Evolutionary conservation across 2,329 filamentous ascomycete genomes (phyloP).

Genomic region (Ceratocystis variospora): DNA sequence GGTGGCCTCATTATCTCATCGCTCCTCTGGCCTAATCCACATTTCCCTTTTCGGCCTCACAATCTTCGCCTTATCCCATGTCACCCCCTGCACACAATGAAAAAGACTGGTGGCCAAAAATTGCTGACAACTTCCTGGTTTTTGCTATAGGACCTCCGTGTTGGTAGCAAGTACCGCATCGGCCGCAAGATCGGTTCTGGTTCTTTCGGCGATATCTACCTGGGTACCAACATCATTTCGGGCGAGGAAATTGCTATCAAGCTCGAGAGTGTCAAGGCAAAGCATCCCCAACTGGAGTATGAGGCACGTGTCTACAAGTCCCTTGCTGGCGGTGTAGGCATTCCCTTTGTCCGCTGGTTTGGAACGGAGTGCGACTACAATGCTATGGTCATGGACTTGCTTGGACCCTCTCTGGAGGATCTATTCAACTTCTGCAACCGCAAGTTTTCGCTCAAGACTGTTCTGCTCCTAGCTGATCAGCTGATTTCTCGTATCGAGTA

Average conservation of each 20-base stretch:
- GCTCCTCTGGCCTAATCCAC: background rate
- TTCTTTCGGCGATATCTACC: constrained; percentile 95
- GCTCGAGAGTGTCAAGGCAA: constrained; percentile 97
- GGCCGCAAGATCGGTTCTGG: constrained; percentile 98
- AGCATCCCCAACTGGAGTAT: constrained; percentile 97
- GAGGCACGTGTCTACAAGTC: constrained; percentile 87
- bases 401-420: constrained; percentile 90
- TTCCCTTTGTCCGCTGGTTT: constrained; percentile 98
- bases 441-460: constrained; percentile 98
- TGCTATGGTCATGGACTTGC: constrained; percentile 95
- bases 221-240: constrained; percentile 98
- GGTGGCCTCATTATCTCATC: background rate
- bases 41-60: background rate
- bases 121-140: constrained; percentile 8
- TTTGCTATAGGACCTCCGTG: constrained; percentile 68
- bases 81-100: background rate
- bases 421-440: constrained; percentile 99
- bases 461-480: constrained; percentile 89
- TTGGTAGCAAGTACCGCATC: constrained; percentile 99
- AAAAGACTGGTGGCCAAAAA: background rate
- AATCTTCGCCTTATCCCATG: background rate
- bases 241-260: constrained; percentile 99
- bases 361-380: constrained; percentile 99
- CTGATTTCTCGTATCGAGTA: constrained; percentile 99
- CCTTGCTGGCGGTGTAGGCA: constrained; percentile 90